Evolutionary conservation across 2,329 filamentous ascomycete species (phyloP).

Genomic region (Chalaropsis ovoidea): DNA sequence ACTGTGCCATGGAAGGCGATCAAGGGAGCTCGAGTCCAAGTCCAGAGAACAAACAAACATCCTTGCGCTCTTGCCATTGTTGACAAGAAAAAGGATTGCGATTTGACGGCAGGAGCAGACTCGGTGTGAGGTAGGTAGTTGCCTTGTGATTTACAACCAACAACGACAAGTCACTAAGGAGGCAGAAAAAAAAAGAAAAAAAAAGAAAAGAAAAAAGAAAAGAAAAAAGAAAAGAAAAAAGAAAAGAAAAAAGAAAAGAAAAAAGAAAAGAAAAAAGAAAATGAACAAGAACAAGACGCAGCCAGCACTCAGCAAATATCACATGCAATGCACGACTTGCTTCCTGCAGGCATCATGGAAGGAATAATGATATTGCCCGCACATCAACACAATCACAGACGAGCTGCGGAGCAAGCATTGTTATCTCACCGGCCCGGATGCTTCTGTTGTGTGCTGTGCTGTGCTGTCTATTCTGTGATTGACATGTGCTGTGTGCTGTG

Average conservation of each 20-base stretch:
- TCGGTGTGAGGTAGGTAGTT: background rate
- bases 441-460: too few relatives aligned
- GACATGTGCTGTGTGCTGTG: too few relatives aligned
- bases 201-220: background rate
- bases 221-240: background rate
- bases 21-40: slow-evolving; percentile 6
- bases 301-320: background rate
- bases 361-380: background rate
- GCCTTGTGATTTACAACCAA: background rate
- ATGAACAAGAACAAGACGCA: background rate
- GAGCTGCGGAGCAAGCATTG: background rate
- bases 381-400: background rate
- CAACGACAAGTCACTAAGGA: background rate
- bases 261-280: background rate
- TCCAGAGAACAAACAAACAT: background rate
- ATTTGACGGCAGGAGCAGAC: background rate
- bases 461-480: too few relatives aligned
- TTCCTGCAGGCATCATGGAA: background rate
- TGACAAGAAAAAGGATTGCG: background rate
- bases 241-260: background rate
- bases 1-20: background rate
- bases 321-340: background rate
- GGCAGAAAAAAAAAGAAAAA: background rate
- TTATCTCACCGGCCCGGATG: background rate
- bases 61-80: background rate